Base-by-base conservation (phyloP, 139 green algal genomes). In the Parachlorella kessleri region DNA sequence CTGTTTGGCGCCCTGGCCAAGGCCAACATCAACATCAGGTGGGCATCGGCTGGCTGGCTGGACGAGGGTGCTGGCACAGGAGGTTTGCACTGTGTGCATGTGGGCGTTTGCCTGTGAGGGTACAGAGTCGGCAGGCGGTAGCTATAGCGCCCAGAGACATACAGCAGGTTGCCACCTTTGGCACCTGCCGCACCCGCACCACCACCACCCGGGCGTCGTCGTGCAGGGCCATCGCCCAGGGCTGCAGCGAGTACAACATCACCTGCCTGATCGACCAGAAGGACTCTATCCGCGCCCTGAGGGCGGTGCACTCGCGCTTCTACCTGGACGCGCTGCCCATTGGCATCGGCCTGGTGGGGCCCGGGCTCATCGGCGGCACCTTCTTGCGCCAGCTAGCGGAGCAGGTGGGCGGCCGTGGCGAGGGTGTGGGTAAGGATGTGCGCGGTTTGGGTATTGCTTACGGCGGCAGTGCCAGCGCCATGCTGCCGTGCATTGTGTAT, bases 191-290 rank as follows among this genome's bases (percentile, higher is more conserved):
- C n/a, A n/a, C n/a, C n/a, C n/a, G n/a, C n/a, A n/a, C n/a, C n/a
- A n/a, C n/a, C n/a, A n/a, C n/a, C n/a, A n/a, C n/a, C n/a, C n/a
- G 14, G 18, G 10, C 6, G 36, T n/a, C 9, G 40, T 3, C 10
- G 14, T 82, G 59, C 69, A 95, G 92, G 86, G 91, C 91, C 73
- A 93, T 95, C 10, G 91, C 91, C 33, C 89, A 90, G 90, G 96
- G 96, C 63, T 93, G 83, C 67, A 94, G 84, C 2, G 96, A 99
- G 90, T 99, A 98, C 94, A 99, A 99, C 90, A 98, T 99, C 89
- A 99, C 96, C 18, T 89, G 97, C 41, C 85, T 99, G 55, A 91
- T 99, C 24, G 88, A 98, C 71, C 89, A 96, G 86, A 72, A 77
- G 36, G 84, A 92, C 78, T 59, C 59, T 1, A 66, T 82, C 14